Base-by-base conservation (phyloP, 2,329 filamentous ascomycete genomes). In the Parastagonospora nodorum region DNA sequence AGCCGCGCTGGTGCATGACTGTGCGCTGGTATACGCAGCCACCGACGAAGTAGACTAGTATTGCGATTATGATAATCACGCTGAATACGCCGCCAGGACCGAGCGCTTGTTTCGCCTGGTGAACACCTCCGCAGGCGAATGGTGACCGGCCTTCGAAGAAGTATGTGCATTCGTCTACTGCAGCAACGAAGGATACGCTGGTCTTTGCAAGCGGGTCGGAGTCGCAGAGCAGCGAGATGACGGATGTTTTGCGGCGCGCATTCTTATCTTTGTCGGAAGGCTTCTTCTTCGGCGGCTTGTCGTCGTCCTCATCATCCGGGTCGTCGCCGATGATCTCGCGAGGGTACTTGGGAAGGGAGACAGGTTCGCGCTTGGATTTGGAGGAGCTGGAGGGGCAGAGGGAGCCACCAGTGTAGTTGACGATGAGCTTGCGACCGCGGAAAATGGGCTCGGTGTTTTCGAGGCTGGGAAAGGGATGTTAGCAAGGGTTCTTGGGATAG, bases 11-110 rank as follows among this genome's bases (percentile, higher is more conserved):
- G 72, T 99, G 90, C 75, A 92, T 88, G 50, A 99, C 92, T 29
- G 91, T 95, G 52, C 94, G 86, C 75, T 97, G 93, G 79, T 97
- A 99, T 57, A 96, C 92, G 63, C 96, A 89, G 67, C 94, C 94
- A 61, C 94, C 94, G 32, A 95, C 83, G 48, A 96, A 79, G 75
- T 99, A 99, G 16, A 94, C 94, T 8, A 93, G 77, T 32, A 97
- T 82, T 8, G 92, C 89, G 45, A 88, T 86, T 35, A 84, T 66
- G n/a, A 63, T 83, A 71, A 99, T 97, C 58, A 97, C 88, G 53
- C 89, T 89, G 70, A 99, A 99, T 10, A 99, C 82, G 74, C 78
- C 91, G 76, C 71, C 89, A 67, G 74, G 94, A 77, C 68, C 89
- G 75, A 80, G 88, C 9, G 80, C 79, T 50, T 84, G 80, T 41